Evolutionary conservation across 202 grass and related monocot species (phyloP).

Genomic region (Eragrostis tef): DNA sequence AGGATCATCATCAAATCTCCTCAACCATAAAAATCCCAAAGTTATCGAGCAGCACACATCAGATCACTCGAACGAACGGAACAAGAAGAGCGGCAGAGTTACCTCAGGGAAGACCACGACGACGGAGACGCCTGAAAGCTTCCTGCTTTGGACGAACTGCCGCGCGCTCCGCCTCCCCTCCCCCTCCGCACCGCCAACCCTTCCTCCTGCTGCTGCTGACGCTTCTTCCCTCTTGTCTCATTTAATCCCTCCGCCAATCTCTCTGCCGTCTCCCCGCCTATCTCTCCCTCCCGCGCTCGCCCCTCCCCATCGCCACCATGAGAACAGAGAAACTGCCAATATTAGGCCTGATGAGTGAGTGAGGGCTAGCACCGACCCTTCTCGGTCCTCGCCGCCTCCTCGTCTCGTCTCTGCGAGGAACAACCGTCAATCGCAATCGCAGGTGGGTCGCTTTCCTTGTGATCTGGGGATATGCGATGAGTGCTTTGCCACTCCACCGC

Average conservation of each 20-base stretch:
- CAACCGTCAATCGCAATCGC: background rate
- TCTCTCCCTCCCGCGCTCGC: constrained; percentile 5
- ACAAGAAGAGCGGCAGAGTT: background rate
- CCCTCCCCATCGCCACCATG: background rate
- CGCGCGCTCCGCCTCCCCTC: background rate
- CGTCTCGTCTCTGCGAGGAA: background rate
- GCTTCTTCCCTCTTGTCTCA: background rate
- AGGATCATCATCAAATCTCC: background rate
- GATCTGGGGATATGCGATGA: constrained; percentile 32
- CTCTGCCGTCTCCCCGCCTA: constrained; percentile 31
- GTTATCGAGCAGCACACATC: background rate
- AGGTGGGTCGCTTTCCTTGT: background rate
- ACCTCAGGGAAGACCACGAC: constrained; percentile 39
- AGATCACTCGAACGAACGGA: background rate
- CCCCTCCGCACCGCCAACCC: background rate
- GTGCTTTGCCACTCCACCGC: background rate
- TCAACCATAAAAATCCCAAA: background rate
- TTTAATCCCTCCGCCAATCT: constrained; percentile 36
- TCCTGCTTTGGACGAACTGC: background rate
- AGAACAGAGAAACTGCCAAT: constrained; percentile 18
- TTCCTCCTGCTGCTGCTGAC: background rate
- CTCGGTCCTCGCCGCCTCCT: too few relatives aligned
- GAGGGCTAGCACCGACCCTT: background rate
- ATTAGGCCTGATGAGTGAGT: constrained; percentile 21
- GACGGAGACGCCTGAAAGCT: constrained; percentile 5